A percentile compares a stretch with the other conserved stretches of the same genome.
Conservation (phyloP, 2,329 filamentous ascomycete genomes). For the Botrytis tulipae region DNA sequence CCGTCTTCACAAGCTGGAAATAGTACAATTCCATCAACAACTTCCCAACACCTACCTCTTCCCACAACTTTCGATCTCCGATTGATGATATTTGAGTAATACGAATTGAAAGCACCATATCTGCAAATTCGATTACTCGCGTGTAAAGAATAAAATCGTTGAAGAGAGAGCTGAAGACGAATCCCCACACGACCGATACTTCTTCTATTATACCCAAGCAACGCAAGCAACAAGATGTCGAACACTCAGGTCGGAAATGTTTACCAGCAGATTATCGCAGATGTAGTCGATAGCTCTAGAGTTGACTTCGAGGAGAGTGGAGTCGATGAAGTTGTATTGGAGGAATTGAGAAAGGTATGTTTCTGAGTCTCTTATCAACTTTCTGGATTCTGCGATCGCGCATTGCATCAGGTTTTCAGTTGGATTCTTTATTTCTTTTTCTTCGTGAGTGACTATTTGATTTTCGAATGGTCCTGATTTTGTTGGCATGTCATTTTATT, state of each 20-base stretch:
- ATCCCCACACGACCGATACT: not conserved
- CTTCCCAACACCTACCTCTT: not conserved
- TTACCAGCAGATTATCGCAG: conserved; percentile 74
- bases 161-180: not conserved
- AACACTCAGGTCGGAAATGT: conserved; percentile 58
- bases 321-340: conserved; percentile 80
- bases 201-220: conserved; percentile 11
- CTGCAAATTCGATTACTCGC: conserved; percentile 11
- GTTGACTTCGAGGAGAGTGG: conserved; percentile 97
- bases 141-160: not conserved
- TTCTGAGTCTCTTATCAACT: conserved; percentile 7
- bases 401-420: conserved; percentile 9
- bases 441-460: conserved; percentile 1
- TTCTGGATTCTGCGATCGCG: not conserved
- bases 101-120: not conserved
- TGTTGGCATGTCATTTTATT: not conserved
- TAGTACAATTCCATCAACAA: not conserved
- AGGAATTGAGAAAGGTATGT: conserved; percentile 85
- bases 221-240: conserved; percentile 35
- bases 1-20: conserved; percentile 2
- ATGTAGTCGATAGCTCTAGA: conserved; percentile 87
- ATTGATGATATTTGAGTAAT: not conserved
- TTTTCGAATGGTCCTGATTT: not conserved
- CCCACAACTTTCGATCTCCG: not conserved
- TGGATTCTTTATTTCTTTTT: conserved; percentile 2